Percentiles rank a stretch among this genome's conserved stretches.
phyloP scores from a whole-genome alignment of 2,329 filamentous ascomycete genomes.

The Dichotomopilus funicola region DNA sequence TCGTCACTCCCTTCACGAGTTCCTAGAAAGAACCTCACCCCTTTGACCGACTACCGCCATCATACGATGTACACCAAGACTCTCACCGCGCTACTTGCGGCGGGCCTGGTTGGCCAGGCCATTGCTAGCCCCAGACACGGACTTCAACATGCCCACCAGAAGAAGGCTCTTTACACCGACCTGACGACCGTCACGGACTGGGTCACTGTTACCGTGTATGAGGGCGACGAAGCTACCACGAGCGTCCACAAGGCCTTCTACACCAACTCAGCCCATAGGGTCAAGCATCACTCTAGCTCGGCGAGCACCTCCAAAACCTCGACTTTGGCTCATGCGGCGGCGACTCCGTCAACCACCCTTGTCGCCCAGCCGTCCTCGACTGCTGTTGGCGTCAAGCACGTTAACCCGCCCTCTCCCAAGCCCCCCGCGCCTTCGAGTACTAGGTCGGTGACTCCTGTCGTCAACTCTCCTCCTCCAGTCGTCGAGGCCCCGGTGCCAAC shows the following conservation, averaged over 20 bases:
- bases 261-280: slow-evolving; percentile 12
- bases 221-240: slow-evolving; percentile 17
- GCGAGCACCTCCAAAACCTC: slow-evolving; percentile 13
- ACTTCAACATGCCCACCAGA: slow-evolving; percentile 31
- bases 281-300: slow-evolving; percentile 7
- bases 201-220: slow-evolving; percentile 39
- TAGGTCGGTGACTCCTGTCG: slow-evolving; percentile 1
- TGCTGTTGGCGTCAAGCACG: slow-evolving; percentile 7
- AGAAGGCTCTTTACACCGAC: slow-evolving; percentile 30
- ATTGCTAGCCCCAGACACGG: slow-evolving; percentile 37
- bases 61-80: slow-evolving; percentile 38
- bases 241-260: slow-evolving; percentile 18
- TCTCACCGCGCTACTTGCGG: slow-evolving; percentile 37
- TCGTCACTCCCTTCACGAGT: too few species aligned
- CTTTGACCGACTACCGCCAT: background rate
- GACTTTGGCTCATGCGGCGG: slow-evolving; percentile 2
- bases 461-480: slow-evolving; percentile 9
- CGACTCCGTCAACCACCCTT: slow-evolving; percentile 19
- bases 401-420: slow-evolving; percentile 8
- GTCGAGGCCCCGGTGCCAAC: background rate
- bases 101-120: slow-evolving; percentile 39
- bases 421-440: background rate
- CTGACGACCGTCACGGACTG: slow-evolving; percentile 33
- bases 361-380: slow-evolving; percentile 14
- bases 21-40: too few species aligned